Percentiles rank a stretch among this genome's conserved stretches.
These are phyloP conservation scores for Venturia pyrina DNA, from an alignment of 2,329 filamentous ascomycete genomes.

Conservation along the genomic window DNA sequence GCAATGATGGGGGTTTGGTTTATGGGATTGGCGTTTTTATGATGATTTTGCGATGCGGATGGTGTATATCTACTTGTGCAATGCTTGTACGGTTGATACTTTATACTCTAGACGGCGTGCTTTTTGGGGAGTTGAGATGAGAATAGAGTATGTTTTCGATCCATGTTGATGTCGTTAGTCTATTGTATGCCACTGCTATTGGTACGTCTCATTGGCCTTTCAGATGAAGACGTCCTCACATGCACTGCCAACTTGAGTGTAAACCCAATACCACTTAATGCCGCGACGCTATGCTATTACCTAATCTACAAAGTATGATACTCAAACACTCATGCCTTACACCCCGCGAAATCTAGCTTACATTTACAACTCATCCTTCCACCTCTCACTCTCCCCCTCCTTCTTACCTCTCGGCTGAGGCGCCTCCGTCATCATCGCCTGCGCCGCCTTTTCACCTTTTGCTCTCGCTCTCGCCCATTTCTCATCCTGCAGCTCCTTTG, in stretches of 20 bases:
- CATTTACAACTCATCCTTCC: slow-evolving; percentile 1
- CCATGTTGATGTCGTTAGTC: not conserved
- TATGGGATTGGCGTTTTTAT: not conserved
- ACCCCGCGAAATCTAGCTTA: not conserved
- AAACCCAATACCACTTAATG: not conserved
- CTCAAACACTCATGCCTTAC: no score
- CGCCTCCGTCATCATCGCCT: not conserved
- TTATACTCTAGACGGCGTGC: not conserved
- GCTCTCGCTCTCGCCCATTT: not conserved
- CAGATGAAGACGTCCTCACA: not conserved
- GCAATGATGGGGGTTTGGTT: no score
- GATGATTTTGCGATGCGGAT: not conserved
- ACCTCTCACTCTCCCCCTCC: not conserved
- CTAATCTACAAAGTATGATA: not conserved
- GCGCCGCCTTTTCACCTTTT: not conserved
- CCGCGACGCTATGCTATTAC: not conserved
- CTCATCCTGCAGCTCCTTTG: not conserved
- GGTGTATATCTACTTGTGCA: not conserved
- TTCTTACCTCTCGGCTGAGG: not conserved
- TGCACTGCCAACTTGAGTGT: no score
- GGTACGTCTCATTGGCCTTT: not conserved
- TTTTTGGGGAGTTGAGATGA: not conserved
- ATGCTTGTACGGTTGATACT: not conserved
- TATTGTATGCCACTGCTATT: not conserved
- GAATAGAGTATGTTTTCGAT: not conserved